These are phyloP conservation scores for Phaeodactylum tricornutum DNA, from an alignment of 108 stramenopile genomes.

Conservation along the genomic window DNA sequence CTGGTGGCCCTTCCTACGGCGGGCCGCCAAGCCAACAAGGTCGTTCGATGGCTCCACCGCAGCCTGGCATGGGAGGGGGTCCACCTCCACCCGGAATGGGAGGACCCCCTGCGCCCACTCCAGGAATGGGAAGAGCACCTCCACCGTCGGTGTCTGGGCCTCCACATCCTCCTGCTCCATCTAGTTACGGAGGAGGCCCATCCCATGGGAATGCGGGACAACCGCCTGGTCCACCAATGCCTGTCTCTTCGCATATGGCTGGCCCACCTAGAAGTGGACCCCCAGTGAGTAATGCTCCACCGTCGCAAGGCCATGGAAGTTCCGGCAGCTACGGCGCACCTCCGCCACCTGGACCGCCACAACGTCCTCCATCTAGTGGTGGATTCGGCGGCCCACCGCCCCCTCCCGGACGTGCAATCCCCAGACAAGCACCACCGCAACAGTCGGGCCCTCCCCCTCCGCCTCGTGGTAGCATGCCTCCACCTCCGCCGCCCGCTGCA, in stretches of 20 bases:
- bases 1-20: conserved; percentile 7
- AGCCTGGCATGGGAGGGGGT: conserved; percentile 7
- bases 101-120: conserved; percentile 11
- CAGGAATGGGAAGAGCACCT: conserved; percentile 9
- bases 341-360: conserved; percentile 27
- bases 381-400: conserved; percentile 8
- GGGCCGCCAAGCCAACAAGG: conserved; percentile 6
- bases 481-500: conserved; percentile 16
- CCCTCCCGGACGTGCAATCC: conserved; percentile 1
- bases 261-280: conserved; percentile 3
- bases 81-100: conserved; percentile 29
- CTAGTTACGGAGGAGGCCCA: conserved; percentile 5
- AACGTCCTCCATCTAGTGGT: conserved; percentile 5
- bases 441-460: conserved; percentile 8
- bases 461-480: conserved; percentile 8
- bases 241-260: neutral
- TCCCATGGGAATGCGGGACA: conserved; percentile 1
- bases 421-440: neutral
- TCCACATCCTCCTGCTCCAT: conserved; percentile 5
- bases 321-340: conserved; percentile 20
- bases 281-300: conserved; percentile 9
- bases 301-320: conserved; percentile 9
- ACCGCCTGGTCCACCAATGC: conserved; percentile 1
- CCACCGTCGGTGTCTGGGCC: conserved; percentile 8
- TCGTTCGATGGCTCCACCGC: conserved; percentile 3